These are phyloP conservation scores for Mycena metata DNA, from an alignment of 768 basidiomycete genomes.

Conservation along the genomic window DNA sequence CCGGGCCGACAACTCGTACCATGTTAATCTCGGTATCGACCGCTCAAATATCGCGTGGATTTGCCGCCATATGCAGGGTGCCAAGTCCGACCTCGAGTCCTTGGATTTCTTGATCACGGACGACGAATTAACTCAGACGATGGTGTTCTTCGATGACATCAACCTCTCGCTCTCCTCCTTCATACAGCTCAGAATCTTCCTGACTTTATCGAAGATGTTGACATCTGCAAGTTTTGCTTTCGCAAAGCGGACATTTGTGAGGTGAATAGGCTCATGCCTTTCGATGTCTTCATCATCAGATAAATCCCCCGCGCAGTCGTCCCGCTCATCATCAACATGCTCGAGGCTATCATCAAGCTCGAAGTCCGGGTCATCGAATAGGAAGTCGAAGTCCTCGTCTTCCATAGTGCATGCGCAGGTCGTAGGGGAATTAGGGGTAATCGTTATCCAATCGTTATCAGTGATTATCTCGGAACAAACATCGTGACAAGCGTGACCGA, in stretches of 20 bases:
- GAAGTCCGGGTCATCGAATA: neutral
- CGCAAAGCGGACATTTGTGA: neutral
- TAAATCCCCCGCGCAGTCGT: neutral
- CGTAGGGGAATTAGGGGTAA: neutral
- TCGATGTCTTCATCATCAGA: neutral
- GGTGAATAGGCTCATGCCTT: neutral
- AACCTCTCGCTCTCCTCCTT: neutral
- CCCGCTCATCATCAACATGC: neutral
- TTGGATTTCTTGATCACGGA: neutral
- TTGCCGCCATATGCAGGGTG: neutral
- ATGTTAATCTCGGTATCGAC: conserved; percentile 2
- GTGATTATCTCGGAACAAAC: neutral
- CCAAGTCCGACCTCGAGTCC: neutral
- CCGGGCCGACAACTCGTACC: neutral
- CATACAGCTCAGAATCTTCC: neutral
- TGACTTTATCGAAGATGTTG: neutral
- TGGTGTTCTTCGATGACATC: conserved; percentile 11
- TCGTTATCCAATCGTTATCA: neutral
- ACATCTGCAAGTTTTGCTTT: neutral
- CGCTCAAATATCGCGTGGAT: neutral
- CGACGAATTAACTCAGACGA: neutral
- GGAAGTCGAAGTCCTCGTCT: neutral
- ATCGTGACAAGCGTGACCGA: too few species aligned
- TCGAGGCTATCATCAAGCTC: neutral
- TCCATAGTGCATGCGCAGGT: neutral